Conservation (phyloP, 73 alveolate species). For the Blepharisma japonicum region DNA sequence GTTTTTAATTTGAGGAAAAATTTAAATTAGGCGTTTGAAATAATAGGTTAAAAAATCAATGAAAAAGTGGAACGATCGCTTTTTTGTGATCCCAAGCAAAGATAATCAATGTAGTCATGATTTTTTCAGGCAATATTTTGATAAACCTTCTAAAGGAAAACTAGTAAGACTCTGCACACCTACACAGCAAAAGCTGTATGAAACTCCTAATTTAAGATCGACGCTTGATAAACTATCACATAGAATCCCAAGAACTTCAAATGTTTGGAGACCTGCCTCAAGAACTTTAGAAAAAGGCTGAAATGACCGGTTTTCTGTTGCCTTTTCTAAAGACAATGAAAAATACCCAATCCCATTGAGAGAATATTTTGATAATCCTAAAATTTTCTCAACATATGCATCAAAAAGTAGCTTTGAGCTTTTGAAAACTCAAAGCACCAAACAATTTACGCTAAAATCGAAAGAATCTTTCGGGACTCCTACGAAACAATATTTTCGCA, state of each 20-base stretch:
- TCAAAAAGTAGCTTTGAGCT: too few relatives aligned
- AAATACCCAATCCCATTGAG: background rate
- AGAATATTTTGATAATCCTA: slow-evolving; percentile 7
- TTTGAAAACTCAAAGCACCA: too few relatives aligned
- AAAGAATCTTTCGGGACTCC: too few relatives aligned
- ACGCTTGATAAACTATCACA: background rate
- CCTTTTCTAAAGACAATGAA: background rate
- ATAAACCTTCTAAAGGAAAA: background rate
- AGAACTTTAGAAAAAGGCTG: background rate
- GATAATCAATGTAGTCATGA: slow-evolving; percentile 11
- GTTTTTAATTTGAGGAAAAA: too few relatives aligned
- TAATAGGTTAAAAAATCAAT: too few relatives aligned
- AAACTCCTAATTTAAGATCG: slow-evolving; percentile 4
- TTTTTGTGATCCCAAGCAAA: background rate
- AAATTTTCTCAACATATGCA: background rate
- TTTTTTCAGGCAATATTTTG: slow-evolving; percentile 19
- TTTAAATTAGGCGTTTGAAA: too few relatives aligned
- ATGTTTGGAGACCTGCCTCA: too few relatives aligned
- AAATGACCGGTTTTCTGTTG: background rate
- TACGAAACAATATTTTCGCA: too few relatives aligned
- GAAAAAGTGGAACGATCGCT: slow-evolving; percentile 9
- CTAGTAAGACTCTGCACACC: background rate
- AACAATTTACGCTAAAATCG: too few relatives aligned
- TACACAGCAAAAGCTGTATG: background rate
- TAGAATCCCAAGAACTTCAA: background rate